Evolutionary conservation across 345 rosid genomes (phyloP).

Genomic region (Syzygium aromaticum): DNA sequence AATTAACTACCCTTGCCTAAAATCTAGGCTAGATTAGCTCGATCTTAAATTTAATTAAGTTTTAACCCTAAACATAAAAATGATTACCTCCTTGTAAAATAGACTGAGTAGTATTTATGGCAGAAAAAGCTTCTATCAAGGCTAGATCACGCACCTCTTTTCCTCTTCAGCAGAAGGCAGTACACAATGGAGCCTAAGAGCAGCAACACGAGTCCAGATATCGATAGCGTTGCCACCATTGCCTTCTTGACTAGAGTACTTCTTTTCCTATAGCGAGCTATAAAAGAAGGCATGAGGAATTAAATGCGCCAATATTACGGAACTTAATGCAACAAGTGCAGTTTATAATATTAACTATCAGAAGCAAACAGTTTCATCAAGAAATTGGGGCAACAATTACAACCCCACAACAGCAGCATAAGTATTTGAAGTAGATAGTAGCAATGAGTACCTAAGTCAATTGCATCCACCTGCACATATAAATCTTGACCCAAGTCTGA

Average conservation of each 20-base stretch:
- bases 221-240: background rate
- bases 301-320: background rate
- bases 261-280: background rate
- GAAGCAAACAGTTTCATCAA: background rate
- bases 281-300: background rate
- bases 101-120: background rate
- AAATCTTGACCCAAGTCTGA: slow-evolving; percentile 1
- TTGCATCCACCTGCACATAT: slow-evolving; percentile 2
- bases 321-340: background rate
- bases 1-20: background rate
- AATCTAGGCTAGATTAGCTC: background rate
- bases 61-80: background rate
- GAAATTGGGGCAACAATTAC: background rate
- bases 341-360: background rate
- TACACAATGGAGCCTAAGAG: background rate
- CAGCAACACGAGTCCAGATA: background rate
- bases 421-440: background rate
- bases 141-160: background rate
- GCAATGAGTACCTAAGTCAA: background rate
- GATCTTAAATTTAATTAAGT: background rate
- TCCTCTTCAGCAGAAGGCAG: background rate
- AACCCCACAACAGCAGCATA: background rate
- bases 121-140: background rate
- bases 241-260: background rate
- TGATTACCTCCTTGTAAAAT: background rate